Evolutionary conservation across 2,329 filamentous ascomycete genomes (phyloP), one percentile per base, ranked within the genome.

Genomic region (Colletotrichum brevisporum): DNA sequence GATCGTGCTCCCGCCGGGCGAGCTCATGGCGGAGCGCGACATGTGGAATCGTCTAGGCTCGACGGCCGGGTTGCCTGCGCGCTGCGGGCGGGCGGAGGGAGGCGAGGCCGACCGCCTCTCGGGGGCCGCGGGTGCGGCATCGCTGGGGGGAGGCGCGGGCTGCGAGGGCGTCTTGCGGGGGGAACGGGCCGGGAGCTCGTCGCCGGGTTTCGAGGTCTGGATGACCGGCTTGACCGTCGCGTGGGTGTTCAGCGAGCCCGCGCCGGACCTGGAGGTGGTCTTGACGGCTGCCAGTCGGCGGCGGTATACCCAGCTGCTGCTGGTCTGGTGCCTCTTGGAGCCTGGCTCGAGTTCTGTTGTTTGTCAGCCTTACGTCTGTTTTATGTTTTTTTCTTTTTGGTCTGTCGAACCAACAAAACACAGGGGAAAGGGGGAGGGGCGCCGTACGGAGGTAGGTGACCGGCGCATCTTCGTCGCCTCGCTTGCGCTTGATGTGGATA

Each of bases 401-500:
- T 24, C 21, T 24, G 21, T 31, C 27, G 27, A 31, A 31, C 27
- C 27, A 31, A 9, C 27, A 31, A 31, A 24, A 21, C 18, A 18
- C 10, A 18, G 48, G 10, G 65, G 57, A 13, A 18, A 56, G 53
- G 52, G 43, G 36, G 66, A 65, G 55, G 54, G 57, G 24, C 27
- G 16, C 36, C 85, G 71, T 74, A 89, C 87, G 83, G 54, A 90
- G 83, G 73, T 87, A 88, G 61, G 86, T 84, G 58, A 89, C 84
- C 4, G 87, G 86, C 13, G 81, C 79, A 41, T 84, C 82, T 67
- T 87, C 84, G 16, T 85, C 85, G 58, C 83, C 84, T 48, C 86
- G 85, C 79, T 90, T 90, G 74, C 88, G 87, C 82, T 90, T 90
- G 72, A 90, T 85, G 66, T 86, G 85, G 77, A 90, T 90, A 56